Base-by-base conservation (phyloP, 768 basidiomycete genomes). In the Sistotremastrum niveocremeum region DNA sequence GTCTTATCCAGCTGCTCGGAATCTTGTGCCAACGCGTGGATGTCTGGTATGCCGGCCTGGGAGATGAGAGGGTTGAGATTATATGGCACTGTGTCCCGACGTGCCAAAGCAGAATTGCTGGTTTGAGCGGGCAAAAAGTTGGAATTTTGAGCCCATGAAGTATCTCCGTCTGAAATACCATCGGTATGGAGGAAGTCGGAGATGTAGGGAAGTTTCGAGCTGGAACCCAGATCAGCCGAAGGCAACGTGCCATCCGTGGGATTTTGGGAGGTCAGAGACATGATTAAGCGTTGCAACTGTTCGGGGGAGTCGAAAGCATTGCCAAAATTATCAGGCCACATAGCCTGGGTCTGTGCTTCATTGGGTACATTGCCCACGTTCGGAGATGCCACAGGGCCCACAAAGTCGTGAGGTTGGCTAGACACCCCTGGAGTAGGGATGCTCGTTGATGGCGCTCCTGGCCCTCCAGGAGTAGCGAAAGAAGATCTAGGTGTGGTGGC, bases 361-460 rank as follows among this genome's bases (percentile, higher is more conserved):
- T 20, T 37, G 44, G 31, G 44, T 45, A 39, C 31, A 50, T 36
- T 37, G 51, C 42, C n/a, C 46, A 51, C 35, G 46, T 51, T 44
- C 54, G 51, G 39, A 53, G 56, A 20, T 40, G 45, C 0, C 56
- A 51, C 34, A 60, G 52, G 1, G 57, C 56, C 40, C 59, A 56
- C 51, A 60, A 83, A 61, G 45, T 74, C 71, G 49, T 81, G 78
- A 44, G 82, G 67, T 53, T 81, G 76, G 1, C 58, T 54, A 0
- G 77, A 76, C 6, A 34, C 12, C 34, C 41, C 30, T 28, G 0
- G 73, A 66, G 37, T 54, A 65, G 42, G 67, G 58, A 29, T 81
- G 63, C 47, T 73, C 72, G 40, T 73, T 67, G 34, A 80, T 62
- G 6, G 74, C 64, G 7, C 37, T 38, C 31, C 36, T 30, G 41